phyloP scores from a whole-genome alignment of 2,329 filamentous ascomycete genomes.

The Purpureocillium takamizusanense region DNA sequence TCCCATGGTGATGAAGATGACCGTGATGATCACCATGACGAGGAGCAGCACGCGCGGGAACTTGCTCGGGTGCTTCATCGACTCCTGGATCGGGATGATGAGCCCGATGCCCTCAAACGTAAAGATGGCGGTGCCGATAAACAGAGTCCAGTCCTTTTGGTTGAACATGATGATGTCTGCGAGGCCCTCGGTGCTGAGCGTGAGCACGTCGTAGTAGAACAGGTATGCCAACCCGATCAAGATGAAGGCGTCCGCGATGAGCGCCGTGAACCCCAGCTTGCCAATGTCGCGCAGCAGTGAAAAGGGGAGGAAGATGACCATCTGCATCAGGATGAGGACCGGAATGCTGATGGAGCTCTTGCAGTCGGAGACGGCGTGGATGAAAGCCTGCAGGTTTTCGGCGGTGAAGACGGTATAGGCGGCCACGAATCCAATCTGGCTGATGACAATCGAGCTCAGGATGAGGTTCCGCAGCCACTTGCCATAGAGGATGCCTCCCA shows the following conservation, averaged over 20 bases:
- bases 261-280: slow-evolving; percentile 89
- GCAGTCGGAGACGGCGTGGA: slow-evolving; percentile 84
- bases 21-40: slow-evolving; percentile 92
- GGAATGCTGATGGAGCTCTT: slow-evolving; percentile 77
- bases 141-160: slow-evolving; percentile 84
- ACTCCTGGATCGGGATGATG: slow-evolving; percentile 96
- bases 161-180: slow-evolving; percentile 90
- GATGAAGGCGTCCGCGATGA: slow-evolving; percentile 92
- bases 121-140: slow-evolving; percentile 98
- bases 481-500: slow-evolving; percentile 86
- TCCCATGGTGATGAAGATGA: slow-evolving; percentile 84
- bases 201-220: slow-evolving; percentile 90
- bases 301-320: slow-evolving; percentile 89
- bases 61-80: slow-evolving; percentile 84
- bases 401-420: slow-evolving; percentile 97
- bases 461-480: slow-evolving; percentile 84
- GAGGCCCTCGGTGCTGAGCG: slow-evolving; percentile 65
- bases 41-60: slow-evolving; percentile 81
- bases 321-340: slow-evolving; percentile 86
- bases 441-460: slow-evolving; percentile 84
- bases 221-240: slow-evolving; percentile 85
- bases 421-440: slow-evolving; percentile 88
- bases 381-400: slow-evolving; percentile 90
- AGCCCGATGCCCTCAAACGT: slow-evolving; percentile 97
- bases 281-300: slow-evolving; percentile 93